phyloP scores from a whole-genome alignment of 176 grass and related monocot species.

The Urochloa ruziziensis region DNA sequence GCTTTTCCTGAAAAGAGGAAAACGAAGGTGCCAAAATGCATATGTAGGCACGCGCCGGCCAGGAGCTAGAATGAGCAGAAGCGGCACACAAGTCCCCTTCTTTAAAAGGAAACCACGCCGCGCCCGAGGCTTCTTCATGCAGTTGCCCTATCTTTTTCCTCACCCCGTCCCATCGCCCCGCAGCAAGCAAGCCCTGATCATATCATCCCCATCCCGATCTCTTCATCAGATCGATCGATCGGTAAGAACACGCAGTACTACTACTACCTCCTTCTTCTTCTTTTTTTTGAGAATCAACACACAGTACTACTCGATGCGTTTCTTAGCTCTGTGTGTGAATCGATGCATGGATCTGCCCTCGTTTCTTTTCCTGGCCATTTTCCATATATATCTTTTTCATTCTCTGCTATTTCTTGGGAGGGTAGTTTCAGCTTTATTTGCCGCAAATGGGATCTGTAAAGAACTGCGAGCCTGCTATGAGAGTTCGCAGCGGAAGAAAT shows the following conservation, averaged over 20 bases:
- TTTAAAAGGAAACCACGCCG: constrained; percentile 53
- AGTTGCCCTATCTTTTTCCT: constrained; percentile 32
- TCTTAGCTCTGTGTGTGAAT: constrained; percentile 2
- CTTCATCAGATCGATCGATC: not conserved
- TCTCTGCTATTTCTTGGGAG: not conserved
- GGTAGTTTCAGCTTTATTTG: constrained; percentile 6
- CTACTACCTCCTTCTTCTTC: too few species aligned
- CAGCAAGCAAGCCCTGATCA: not conserved
- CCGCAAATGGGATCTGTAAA: constrained; percentile 12
- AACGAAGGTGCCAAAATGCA: not conserved
- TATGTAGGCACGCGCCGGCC: not conserved
- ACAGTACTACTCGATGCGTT: not conserved
- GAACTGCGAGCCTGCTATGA: constrained; percentile 1
- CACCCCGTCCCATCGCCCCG: constrained; percentile 9
- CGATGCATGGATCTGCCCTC: not conserved
- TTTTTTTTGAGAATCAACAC: too few species aligned
- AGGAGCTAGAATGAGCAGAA: not conserved
- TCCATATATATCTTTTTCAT: not conserved
- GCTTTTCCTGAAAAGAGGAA: not conserved
- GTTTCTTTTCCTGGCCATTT: constrained; percentile 27
- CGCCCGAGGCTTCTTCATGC: constrained; percentile 38
- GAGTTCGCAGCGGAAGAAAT: not conserved
- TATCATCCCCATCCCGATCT: not conserved
- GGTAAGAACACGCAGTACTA: constrained; percentile 26
- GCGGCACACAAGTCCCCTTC: constrained; percentile 20